phyloP scores from a whole-genome alignment of 345 rosid species.

The Triadica sebifera region DNA sequence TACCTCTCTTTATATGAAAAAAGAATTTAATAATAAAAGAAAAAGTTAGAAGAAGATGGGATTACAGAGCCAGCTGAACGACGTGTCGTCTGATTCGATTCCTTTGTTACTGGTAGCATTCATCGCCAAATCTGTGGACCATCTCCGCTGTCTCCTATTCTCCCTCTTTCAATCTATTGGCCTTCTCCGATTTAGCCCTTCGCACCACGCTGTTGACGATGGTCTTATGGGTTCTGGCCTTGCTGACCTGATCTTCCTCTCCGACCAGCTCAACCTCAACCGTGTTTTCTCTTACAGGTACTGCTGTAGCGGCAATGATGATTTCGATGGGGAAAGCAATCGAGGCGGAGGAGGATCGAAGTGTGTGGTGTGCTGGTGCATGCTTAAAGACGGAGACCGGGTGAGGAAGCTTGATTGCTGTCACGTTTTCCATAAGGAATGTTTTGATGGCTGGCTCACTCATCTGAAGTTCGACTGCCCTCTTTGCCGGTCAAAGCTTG shows the following conservation, averaged over 20 bases:
- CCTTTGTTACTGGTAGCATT: constrained; percentile 58
- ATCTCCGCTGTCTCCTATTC: constrained; percentile 47
- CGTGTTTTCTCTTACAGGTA: constrained; percentile 46
- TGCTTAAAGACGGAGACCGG: constrained; percentile 62
- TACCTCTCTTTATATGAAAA: no score
- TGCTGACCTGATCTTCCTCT: constrained; percentile 46
- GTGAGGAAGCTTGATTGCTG: constrained; percentile 79
- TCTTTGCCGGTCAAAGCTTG: constrained; percentile 57
- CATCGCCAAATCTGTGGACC: constrained; percentile 50
- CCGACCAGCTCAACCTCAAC: constrained; percentile 66
- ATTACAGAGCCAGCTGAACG: constrained; percentile 62
- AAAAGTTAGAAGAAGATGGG: constrained; percentile 45
- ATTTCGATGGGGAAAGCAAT: neutral
- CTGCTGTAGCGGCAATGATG: constrained; percentile 15
- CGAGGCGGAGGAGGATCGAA: constrained; percentile 22
- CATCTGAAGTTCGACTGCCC: constrained; percentile 72
- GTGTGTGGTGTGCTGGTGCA: constrained; percentile 67
- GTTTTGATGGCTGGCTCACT: constrained; percentile 83
- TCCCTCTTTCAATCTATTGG: constrained; percentile 28
- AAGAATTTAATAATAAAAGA: no score
- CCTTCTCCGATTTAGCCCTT: constrained; percentile 16
- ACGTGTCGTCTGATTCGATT: constrained; percentile 77
- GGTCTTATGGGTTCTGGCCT: constrained; percentile 48
- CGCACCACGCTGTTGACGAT: constrained; percentile 16
- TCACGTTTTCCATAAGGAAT: constrained; percentile 77